Conservation (phyloP, 2,329 filamentous ascomycete genomes). For the Emydomyces testavorans region DNA sequence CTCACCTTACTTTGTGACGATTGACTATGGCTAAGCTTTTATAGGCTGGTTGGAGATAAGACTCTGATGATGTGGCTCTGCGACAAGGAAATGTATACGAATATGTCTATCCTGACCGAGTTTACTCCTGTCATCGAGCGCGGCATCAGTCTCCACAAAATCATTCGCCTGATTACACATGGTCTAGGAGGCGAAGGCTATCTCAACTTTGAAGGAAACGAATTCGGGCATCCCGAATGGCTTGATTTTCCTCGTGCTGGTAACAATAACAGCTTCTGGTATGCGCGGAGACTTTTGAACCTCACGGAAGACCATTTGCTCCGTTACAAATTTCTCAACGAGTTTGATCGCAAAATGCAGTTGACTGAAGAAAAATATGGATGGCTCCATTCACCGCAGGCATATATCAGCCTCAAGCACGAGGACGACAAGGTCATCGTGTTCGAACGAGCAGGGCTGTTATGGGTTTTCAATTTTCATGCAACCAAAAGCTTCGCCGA, state of each 20-base stretch:
- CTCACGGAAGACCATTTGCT: conserved; percentile 74
- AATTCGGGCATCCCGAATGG: conserved; percentile 98
- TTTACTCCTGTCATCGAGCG: conserved; percentile 80
- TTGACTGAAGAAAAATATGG: conserved; percentile 74
- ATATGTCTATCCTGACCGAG: conserved; percentile 83
- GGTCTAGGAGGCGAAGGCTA: conserved; percentile 88
- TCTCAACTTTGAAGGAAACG: conserved; percentile 97
- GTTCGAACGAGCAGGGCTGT: conserved; percentile 78
- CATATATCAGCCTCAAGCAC: conserved; percentile 88
- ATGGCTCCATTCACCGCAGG: conserved; percentile 77
- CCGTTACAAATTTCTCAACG: conserved; percentile 82
- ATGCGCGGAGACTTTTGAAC: conserved; percentile 86
- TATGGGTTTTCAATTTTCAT: conserved; percentile 97
- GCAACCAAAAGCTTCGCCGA: conserved; percentile 73
- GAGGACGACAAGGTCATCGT: conserved; percentile 89
- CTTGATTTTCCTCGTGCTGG: conserved; percentile 93
- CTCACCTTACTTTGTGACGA: conserved; percentile 14
- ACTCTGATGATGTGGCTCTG: conserved; percentile 96
- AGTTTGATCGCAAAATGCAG: conserved; percentile 91
- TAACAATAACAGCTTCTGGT: conserved; percentile 88
- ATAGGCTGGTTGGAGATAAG: conserved; percentile 87
- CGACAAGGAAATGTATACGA: conserved; percentile 92
- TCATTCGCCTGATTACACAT: conserved; percentile 92
- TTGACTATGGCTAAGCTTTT: conserved; percentile 14
- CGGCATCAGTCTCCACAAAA: conserved; percentile 87